These are phyloP conservation scores for Physcomitrellopsis africana DNA, from an alignment of 225 moss, liverwort and hornwort species.

Conservation along the genomic window DNA sequence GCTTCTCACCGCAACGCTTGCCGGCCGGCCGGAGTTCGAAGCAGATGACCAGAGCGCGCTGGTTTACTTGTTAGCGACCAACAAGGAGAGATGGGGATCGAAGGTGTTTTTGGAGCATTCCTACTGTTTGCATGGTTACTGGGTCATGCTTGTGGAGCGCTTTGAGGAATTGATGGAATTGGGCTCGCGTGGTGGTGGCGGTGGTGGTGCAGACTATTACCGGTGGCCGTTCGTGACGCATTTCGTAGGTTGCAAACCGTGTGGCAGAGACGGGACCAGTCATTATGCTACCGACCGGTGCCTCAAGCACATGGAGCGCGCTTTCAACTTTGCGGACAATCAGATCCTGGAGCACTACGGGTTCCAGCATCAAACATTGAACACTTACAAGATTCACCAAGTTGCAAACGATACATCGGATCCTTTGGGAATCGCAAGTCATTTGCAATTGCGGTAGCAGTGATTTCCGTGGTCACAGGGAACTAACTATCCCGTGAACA, in stretches of 20 bases:
- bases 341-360: slow-evolving; percentile 51
- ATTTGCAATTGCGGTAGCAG: slow-evolving; percentile 29
- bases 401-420: slow-evolving; percentile 41
- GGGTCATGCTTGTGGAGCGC: slow-evolving; percentile 62
- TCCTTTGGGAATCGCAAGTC: slow-evolving; percentile 37
- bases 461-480: no score
- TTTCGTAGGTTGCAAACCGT: slow-evolving; percentile 68
- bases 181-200: slow-evolving; percentile 37
- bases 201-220: slow-evolving; percentile 25
- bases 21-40: slow-evolving; percentile 42
- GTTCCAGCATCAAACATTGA: slow-evolving; percentile 44
- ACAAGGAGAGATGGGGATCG: slow-evolving; percentile 48
- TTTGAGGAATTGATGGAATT: slow-evolving; percentile 57
- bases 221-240: slow-evolving; percentile 65
- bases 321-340: slow-evolving; percentile 64
- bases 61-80: slow-evolving; percentile 39
- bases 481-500: background rate
- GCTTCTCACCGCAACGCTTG: slow-evolving; percentile 27
- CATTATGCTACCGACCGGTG: slow-evolving; percentile 54
- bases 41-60: slow-evolving; percentile 50
- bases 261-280: slow-evolving; percentile 31
- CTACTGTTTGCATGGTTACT: slow-evolving; percentile 53
- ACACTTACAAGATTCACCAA: slow-evolving; percentile 27
- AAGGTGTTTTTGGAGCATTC: slow-evolving; percentile 56
- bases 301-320: slow-evolving; percentile 61